Evolutionary conservation across 1,284 basidiomycete genomes (phyloP), one percentile per base, ranked within the genome.

Genomic region (Prillingera fragicola): DNA sequence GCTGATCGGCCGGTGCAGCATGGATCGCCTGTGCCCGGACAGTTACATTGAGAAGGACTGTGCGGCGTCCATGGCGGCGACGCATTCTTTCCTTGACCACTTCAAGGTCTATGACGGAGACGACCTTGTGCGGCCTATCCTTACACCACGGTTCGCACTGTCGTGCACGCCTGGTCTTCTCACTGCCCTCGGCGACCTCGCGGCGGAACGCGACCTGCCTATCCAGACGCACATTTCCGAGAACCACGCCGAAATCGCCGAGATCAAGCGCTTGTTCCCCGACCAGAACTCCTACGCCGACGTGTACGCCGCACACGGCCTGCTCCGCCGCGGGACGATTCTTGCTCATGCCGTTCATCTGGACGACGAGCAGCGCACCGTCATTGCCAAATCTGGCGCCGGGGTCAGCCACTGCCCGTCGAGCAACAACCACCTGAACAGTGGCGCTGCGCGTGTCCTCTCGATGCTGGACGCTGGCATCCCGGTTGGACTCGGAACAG

Each of bases 181-280:
- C 35, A 43, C 61, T 1, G 71, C 73, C 7, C 76, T 97, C 8
- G 83, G 84, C 13, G 59, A 76, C 3, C 72, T 91, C 31, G 65
- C 68, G 5, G 34, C 26, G 0, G 40, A 48, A 12, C 56, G 66
- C 40, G 50, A 56, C 57, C 76, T 79, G 12, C 62, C 73, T 0
- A 84, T 96, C 39, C 92, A 98, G 71, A 97, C 94, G 1, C 94
- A 97, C 69, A 81, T 97, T 26, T 82, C 84, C 19, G 94, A 98
- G 73, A 95, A 91, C 65, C 71, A 65, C 5, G 68, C 76, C 18
- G 94, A 98, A 69, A 78, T 95, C 48, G 74, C 70, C 22, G 79
- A 78, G 55, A 83, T 84, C 3, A 75, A 78, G 48, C 52, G 75
- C 40, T 74, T 86, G 29, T 95, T 90, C 70, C 79, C 81, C 0